Evolutionary conservation across 495 filamentous ascomycete genomes (phyloP).

Genomic region (Parathielavia appendiculata): DNA sequence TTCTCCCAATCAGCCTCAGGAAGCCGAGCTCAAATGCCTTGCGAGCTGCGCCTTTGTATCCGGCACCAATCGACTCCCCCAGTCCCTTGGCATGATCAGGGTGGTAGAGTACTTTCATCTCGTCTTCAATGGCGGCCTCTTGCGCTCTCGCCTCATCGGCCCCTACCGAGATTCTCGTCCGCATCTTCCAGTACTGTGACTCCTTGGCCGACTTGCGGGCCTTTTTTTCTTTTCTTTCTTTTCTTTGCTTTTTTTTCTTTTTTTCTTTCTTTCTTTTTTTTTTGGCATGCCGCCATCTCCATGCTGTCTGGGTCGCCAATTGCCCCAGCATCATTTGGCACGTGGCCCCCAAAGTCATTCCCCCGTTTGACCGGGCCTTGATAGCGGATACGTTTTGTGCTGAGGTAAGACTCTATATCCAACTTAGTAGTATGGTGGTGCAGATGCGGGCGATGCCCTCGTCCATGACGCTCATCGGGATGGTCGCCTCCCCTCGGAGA

Average conservation of each 20-base stretch:
- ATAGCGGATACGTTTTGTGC: background rate
- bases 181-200: background rate
- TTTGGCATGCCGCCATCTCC: background rate
- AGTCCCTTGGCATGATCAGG: too few species aligned
- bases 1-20: too few species aligned
- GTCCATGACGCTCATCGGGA: background rate
- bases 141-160: too few species aligned
- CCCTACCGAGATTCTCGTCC: background rate
- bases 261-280: too few species aligned
- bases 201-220: background rate
- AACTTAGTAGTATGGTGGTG: background rate
- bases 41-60: too few species aligned
- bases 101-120: too few species aligned
- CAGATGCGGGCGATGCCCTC: background rate
- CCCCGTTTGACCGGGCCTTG: background rate
- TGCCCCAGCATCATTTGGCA: background rate
- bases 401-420: background rate
- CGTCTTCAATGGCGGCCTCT: too few species aligned
- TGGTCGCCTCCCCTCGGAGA: background rate
- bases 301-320: background rate
- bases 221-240: background rate
- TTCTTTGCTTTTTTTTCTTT: too few species aligned
- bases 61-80: too few species aligned
- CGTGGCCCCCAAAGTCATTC: background rate
- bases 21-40: too few species aligned